Evolutionary conservation across 139 green algal species (phyloP).

Genomic region (Cymbomonas tetramitiformis): DNA sequence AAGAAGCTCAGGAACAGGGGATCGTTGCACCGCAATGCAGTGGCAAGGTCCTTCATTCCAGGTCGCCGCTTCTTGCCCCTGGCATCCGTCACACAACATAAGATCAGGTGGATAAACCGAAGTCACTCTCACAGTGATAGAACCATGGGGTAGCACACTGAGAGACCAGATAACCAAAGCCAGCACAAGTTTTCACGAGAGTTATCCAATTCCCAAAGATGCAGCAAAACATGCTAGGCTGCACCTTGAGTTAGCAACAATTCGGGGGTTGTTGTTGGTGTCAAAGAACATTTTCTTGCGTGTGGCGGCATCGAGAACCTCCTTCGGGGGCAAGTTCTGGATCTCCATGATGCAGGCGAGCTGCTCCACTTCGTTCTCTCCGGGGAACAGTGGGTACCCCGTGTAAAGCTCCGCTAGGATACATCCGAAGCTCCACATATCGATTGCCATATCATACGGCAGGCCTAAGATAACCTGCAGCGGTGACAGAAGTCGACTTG

Average conservation of each 20-base stretch:
- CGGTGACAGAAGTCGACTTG: too few species aligned
- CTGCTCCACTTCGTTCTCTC: conserved; percentile 25
- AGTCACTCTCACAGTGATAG: background rate
- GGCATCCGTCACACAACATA: conserved; percentile 33
- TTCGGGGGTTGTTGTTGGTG: conserved; percentile 18
- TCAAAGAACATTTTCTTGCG: conserved; percentile 68
- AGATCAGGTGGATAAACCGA: background rate
- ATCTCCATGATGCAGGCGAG: conserved; percentile 25
- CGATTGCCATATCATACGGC: conserved; percentile 48
- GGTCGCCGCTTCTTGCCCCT: conserved; percentile 32
- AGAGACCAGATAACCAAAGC: background rate
- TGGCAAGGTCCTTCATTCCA: conserved; percentile 24
- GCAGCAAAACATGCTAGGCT: conserved; percentile 6
- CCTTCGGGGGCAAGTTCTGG: conserved; percentile 32
- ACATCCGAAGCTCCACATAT: conserved; percentile 73
- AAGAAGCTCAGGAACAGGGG: conserved; percentile 45
- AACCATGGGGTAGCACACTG: background rate
- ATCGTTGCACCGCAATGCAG: conserved; percentile 37
- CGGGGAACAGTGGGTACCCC: conserved; percentile 57
- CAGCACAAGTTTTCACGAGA: background rate
- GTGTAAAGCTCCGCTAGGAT: conserved; percentile 62
- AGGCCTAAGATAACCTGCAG: conserved; percentile 48
- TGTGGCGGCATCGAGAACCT: conserved; percentile 40
- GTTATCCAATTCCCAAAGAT: background rate
- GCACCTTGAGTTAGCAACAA: conserved; percentile 43